Percentiles rank a stretch among this genome's conserved stretches.
Conservation (phyloP, 2,329 filamentous ascomycete species). For the Calycina herbarum region DNA sequence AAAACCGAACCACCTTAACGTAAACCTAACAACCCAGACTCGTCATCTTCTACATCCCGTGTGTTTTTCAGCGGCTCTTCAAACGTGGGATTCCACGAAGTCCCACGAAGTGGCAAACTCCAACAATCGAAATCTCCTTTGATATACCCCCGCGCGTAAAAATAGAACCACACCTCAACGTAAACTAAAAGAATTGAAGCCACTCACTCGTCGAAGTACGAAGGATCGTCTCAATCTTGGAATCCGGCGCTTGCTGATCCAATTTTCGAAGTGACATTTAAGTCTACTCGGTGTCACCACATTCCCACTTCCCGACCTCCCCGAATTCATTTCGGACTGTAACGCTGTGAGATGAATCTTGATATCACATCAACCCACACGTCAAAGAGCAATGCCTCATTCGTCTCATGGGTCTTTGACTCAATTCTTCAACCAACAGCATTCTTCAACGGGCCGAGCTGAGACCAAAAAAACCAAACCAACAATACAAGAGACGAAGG, state of each 20-base stretch:
- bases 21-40: too few relatives aligned
- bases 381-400: not conserved
- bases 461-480: not conserved
- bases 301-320: not conserved
- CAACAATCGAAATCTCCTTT: too few relatives aligned
- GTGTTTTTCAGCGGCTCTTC: too few relatives aligned
- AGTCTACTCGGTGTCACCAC: not conserved
- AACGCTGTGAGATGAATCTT: not conserved
- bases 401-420: not conserved
- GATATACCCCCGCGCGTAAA: too few relatives aligned
- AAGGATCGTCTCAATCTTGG: not conserved
- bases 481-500: not conserved
- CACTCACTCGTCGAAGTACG: constrained; percentile 4
- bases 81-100: too few relatives aligned
- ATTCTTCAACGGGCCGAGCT: not conserved
- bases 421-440: not conserved
- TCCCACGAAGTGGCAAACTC: too few relatives aligned
- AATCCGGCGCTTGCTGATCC: not conserved
- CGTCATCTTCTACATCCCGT: too few relatives aligned
- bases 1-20: too few relatives aligned
- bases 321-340: not conserved
- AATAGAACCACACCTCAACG: too few relatives aligned
- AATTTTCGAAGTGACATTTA: not conserved
- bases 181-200: not conserved
- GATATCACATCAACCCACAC: not conserved